Evolutionary conservation across 495 filamentous ascomycete genomes (phyloP), one percentile per base, ranked within the genome.

Genomic region (Jackrogersella multiformis): DNA sequence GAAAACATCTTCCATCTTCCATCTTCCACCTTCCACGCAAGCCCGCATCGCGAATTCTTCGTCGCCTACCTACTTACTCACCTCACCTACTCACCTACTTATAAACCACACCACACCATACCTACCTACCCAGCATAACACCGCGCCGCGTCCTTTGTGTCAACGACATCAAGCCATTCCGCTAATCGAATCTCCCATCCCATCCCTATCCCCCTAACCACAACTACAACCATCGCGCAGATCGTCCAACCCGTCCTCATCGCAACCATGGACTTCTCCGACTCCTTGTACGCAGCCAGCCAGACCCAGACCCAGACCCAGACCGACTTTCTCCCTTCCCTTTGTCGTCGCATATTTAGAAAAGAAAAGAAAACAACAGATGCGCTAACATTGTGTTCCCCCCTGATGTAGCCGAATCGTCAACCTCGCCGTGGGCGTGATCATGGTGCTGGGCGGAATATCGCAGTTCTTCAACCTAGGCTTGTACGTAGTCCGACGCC

Each of bases 391-490:
- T 41, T 4, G 44, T 38, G 8, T 12, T 42, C 15, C 10, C 44
- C 36, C 61, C 64, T 61, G 21, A 49, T 55, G 0, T 70, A 97
- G 93, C 81, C 96, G 95, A 64, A 86, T 98, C 69, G 92, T 96
- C 71, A 99, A 99, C 85, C 83, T 98, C 66, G 92, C 81, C 62
- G 90, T 96, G 60, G 95, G 88, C 62, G 89, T 88, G 62, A 80
- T 97, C 58, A 96, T 98, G 92, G 81, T 96, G 21, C 80, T 96
- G 13, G 94, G 94, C 52, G 95, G 94, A 56, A 89, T 98, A 73
- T 85, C 86, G 67, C 93, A 97, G 78, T 96, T 97, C 85, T 94
- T 92, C 70, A 79, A 82, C 15, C 70, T 84, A 32, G 51, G 59
- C 24, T 80, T 89, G 85, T 89, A 81, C 77, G 86, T 78, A 36